These are phyloP conservation scores for Citrullus colocynthis DNA, from an alignment of 306 rosid species.

Conservation along the genomic window DNA sequence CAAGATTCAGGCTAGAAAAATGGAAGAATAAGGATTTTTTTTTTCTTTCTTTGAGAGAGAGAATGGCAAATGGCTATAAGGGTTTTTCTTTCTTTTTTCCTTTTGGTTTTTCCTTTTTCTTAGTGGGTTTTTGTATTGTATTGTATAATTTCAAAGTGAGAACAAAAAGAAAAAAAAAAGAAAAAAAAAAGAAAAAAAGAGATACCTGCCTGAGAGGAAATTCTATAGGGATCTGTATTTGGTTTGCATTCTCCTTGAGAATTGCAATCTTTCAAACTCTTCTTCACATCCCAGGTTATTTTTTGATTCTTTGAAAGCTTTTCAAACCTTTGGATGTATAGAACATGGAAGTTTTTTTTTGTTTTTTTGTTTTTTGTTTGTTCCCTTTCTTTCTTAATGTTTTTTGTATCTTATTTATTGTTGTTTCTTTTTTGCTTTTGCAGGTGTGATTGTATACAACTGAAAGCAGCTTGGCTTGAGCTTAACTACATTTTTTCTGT, in stretches of 20 bases:
- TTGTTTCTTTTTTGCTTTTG: conserved; percentile 19
- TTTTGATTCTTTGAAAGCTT: background rate
- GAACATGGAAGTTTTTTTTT: background rate
- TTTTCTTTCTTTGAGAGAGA: background rate
- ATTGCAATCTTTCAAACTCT: conserved; percentile 16
- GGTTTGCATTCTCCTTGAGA: conserved; percentile 46
- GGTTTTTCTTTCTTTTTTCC: background rate
- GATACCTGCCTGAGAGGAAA: conserved; percentile 35
- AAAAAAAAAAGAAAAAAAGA: background rate
- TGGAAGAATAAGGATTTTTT: background rate
- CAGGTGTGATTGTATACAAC: conserved; percentile 64
- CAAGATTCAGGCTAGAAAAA: conserved; percentile 68
- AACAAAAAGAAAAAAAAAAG: conserved; percentile 4
- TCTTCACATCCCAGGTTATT: conserved; percentile 13
- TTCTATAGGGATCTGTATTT: conserved; percentile 44
- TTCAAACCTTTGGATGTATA: background rate
- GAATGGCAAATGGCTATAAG: background rate
- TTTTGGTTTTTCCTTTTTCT: conserved; percentile 16
- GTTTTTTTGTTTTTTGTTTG: no score
- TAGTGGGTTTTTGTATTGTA: conserved; percentile 11
- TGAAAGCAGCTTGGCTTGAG: conserved; percentile 46
- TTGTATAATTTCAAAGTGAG: conserved; percentile 16
- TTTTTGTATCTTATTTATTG: background rate
- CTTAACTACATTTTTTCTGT: conserved; percentile 25
- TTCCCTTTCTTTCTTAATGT: background rate